Base-by-base conservation (phyloP, 805 yeast genomes). In the Tetrapisispora iriomotensis region DNA sequence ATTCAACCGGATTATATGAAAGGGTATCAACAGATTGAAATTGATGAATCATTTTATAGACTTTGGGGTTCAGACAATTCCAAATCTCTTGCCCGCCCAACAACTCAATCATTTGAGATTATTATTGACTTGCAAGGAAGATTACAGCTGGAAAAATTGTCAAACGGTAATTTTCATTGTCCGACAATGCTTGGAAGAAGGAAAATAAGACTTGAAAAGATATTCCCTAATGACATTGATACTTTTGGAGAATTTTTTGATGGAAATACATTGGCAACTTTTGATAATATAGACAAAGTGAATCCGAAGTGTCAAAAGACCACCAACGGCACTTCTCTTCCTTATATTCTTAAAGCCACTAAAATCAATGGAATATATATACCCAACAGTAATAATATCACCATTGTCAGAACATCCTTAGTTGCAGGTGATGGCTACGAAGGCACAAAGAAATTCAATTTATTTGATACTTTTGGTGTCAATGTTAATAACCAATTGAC, bases 161-260 rank as follows among this genome's bases (percentile, higher is more conserved):
- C 40, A 6, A 42, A 35, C 24, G 48, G 46, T 18, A 44, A 34
- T 31, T 27, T 45, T 13, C 43, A 29, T 29, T 47, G 37, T 43
- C 39, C 32, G 22, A 56, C 36, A 68, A 68, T 51, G 40, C 65
- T 25, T 70, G 67, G 64, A 66, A 1, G 77, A 2, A 45, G 72
- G 4, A 58, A 77, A 31, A 29, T 76, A 13, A 51, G 56, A 4
- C 40, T 78, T 26, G 86, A 80, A 53, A 57, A 61, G 18, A 43
- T 77, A 17, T 42, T 40, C 7, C 49, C 59, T 1, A 72, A 71
- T 0, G 40, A 52, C 1, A 43, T 74, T 13, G 80, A 77, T 45
- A 36, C 57, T 0, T 42, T 42, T 18, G 74, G 74, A 34, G 43
- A 48, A 1, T 35, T 47, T 8, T 54, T 72, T 8, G 56, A 62